Base-by-base conservation (phyloP, 192 early-diverging fungal species). In the Piromyces sp. region DNA sequence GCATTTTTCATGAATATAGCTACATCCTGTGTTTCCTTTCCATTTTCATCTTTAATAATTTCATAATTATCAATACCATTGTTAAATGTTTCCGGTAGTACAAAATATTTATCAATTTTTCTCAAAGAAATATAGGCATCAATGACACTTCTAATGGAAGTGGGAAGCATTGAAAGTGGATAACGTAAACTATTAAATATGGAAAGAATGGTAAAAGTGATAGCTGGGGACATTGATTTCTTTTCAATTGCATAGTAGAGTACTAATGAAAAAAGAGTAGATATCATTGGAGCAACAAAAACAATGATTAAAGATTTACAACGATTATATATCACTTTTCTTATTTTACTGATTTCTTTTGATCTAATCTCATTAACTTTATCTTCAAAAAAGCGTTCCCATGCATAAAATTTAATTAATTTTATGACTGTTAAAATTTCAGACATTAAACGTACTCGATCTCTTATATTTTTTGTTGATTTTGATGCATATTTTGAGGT, bases 351-450 rank as follows among this genome's bases (percentile, higher is more conserved):
- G 82, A 92, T 87, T 83, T 94, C 93, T 42, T 87, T 84, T n/a
- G 80, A 68, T 14, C 93, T 83, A 19, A 94, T 89, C 15, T 84
- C 84, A n/a, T 81, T 80, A 36, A 94, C 88, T 38, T 91, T 89
- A 28, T 90, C 86, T 68, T 83, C 81, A 82, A 94, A 94, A n/a
- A 89, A 89, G 3, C 84, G 81, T 80, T 94, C 93, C 93, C 93
- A 94, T 15, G 91, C 88, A 83, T 94, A 94, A 81, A 93, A 91
- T 83, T 94, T 94, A 82, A 94, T 91, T 29, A 94, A 85, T 82
- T 93, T 94, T 82, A 94, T 91, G 28, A 92, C 92, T 7, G 92
- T 93, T 79, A 94, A 83, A 38, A 92, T 87, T 84, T 94, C 93
- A 0, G 91, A 92, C 88, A 93, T 94, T 78, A 94, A 84, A 82